These are phyloP conservation scores for Deakozyma indianensis DNA, from an alignment of 805 yeast species.

Conservation along the genomic window DNA sequence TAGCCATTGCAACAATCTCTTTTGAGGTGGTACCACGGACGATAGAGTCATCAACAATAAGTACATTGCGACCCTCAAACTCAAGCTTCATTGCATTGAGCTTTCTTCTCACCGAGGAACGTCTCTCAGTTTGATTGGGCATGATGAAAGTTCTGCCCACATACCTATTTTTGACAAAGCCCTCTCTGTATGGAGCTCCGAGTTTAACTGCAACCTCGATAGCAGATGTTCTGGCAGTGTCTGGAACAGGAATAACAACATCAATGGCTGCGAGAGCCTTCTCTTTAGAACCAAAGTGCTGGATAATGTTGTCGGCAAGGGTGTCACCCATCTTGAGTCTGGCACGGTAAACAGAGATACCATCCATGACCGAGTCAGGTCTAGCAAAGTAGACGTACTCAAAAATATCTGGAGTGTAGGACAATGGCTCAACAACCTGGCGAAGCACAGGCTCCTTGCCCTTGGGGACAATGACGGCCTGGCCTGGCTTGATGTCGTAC, in stretches of 20 bases:
- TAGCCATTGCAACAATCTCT: constrained; percentile 96
- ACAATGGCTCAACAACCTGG: constrained; percentile 66
- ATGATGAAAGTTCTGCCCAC: constrained; percentile 96
- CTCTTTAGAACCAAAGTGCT: constrained; percentile 29
- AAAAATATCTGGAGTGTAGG: constrained; percentile 89
- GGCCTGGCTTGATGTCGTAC: constrained; percentile 85
- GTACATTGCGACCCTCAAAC: constrained; percentile 69
- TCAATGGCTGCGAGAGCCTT: constrained; percentile 50
- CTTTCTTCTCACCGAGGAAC: constrained; percentile 86
- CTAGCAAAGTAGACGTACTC: constrained; percentile 97
- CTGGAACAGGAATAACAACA: constrained; percentile 96
- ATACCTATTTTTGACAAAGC: constrained; percentile 90
- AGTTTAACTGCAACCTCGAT: constrained; percentile 77
- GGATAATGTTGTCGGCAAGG: constrained; percentile 56
- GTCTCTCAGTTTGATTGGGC: constrained; percentile 94
- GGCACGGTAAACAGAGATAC: constrained; percentile 88
- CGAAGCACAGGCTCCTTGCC: constrained; percentile 61
- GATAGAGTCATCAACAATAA: constrained; percentile 91
- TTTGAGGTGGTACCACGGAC: constrained; percentile 96
- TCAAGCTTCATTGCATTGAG: constrained; percentile 93
- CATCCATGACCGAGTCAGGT: constrained; percentile 92
- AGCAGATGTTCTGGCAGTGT: constrained; percentile 93
- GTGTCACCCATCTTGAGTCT: constrained; percentile 89
- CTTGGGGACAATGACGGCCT: constrained; percentile 88
- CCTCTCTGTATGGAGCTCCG: constrained; percentile 82